phyloP scores from a whole-genome alignment of 2,329 filamentous ascomycete species.

The Calonectria hawksworthii region DNA sequence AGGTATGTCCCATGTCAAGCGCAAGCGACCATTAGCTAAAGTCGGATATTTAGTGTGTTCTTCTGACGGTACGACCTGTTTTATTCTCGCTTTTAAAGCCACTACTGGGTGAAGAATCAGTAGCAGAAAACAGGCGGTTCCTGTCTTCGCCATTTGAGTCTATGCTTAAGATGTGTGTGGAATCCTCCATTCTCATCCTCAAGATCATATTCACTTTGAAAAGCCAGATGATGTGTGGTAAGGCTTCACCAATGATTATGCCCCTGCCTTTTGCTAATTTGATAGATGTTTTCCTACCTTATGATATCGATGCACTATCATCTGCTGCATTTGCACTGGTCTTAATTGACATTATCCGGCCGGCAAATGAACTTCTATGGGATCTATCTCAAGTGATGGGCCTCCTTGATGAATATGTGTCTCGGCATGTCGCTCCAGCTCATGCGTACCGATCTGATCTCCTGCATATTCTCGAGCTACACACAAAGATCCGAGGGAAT shows the following conservation, averaged over 20 bases:
- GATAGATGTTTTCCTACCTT: slow-evolving; percentile 37
- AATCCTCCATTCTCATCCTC: slow-evolving; percentile 33
- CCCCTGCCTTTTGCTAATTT: background rate
- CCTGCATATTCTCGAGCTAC: slow-evolving; percentile 33
- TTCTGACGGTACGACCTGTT: slow-evolving; percentile 36
- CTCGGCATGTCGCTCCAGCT: slow-evolving; percentile 35
- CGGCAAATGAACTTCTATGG: slow-evolving; percentile 37
- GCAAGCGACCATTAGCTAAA: background rate
- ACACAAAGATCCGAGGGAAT: slow-evolving; percentile 29
- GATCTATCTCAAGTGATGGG: slow-evolving; percentile 38
- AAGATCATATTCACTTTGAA: slow-evolving; percentile 37
- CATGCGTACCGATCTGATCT: slow-evolving; percentile 36
- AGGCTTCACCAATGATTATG: background rate
- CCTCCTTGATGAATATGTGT: slow-evolving; percentile 33
- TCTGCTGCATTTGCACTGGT: slow-evolving; percentile 37
- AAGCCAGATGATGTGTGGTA: slow-evolving; percentile 35
- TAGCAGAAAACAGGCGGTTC: slow-evolving; percentile 2
- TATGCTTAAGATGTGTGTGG: slow-evolving; percentile 39
- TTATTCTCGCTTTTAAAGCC: slow-evolving; percentile 38
- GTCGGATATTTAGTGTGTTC: slow-evolving; percentile 24
- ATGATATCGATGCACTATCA: slow-evolving; percentile 38
- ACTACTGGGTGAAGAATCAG: background rate
- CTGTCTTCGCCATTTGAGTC: slow-evolving; percentile 36
- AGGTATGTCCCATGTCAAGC: slow-evolving; percentile 10
- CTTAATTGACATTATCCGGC: slow-evolving; percentile 36